Conservation (phyloP, 345 rosid genomes). For the Eucalyptus urophylla region DNA sequence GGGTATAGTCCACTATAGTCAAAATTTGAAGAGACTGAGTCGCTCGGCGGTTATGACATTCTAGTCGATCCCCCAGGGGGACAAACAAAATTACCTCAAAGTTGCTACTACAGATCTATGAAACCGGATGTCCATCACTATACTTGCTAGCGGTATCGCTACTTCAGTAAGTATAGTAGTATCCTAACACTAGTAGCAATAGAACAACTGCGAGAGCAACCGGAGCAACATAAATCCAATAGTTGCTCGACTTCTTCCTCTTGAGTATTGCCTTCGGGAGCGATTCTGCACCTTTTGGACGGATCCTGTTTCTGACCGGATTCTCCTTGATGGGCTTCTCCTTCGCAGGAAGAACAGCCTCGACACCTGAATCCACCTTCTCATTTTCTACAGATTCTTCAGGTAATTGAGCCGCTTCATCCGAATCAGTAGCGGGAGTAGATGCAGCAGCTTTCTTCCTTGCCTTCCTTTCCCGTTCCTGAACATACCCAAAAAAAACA, state of each 20-base stretch:
- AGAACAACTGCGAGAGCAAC: not conserved
- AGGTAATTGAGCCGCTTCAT: slow-evolving; percentile 23
- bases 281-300: slow-evolving; percentile 40
- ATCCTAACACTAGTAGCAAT: not conserved
- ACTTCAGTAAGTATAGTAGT: not conserved
- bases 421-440: slow-evolving; percentile 7
- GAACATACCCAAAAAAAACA: not conserved
- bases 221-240: slow-evolving; percentile 30
- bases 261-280: slow-evolving; percentile 63
- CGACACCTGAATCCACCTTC: not conserved
- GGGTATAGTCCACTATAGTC: not conserved
- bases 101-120: not conserved
- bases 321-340: slow-evolving; percentile 12
- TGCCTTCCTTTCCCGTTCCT: slow-evolving; percentile 84
- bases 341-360: not conserved
- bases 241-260: slow-evolving; percentile 59
- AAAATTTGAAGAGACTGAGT: not conserved
- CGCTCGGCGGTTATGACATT: not conserved
- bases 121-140: not conserved
- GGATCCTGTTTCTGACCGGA: slow-evolving; percentile 8
- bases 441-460: slow-evolving; percentile 53
- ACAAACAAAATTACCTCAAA: not conserved
- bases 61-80: not conserved
- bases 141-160: not conserved
- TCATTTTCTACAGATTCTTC: not conserved